Evolutionary conservation across 345 rosid species (phyloP).

Genomic region (Alliaria petiolata): DNA sequence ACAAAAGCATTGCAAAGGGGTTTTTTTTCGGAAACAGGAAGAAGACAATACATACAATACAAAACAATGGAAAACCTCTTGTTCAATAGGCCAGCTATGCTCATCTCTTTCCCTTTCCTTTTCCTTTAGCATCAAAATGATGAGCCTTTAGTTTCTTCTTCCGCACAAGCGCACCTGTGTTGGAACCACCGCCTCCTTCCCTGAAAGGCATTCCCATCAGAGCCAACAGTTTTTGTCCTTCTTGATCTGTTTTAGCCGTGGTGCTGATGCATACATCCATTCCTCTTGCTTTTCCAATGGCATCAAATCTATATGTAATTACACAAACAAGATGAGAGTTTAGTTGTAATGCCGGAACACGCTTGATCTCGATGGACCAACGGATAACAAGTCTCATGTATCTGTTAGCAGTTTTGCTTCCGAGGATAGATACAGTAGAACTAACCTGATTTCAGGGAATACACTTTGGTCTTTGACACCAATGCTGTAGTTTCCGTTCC

Average conservation of each 20-base stretch:
- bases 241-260: slow-evolving; percentile 74
- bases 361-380: background rate
- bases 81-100: background rate
- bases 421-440: background rate
- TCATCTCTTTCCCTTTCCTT: slow-evolving; percentile 54
- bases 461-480: slow-evolving; percentile 83
- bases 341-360: background rate
- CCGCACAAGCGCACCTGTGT: slow-evolving; percentile 16
- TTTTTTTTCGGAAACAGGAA: slow-evolving; percentile 7
- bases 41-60: slow-evolving; percentile 16
- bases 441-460: slow-evolving; percentile 69
- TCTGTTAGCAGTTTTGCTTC: background rate
- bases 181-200: slow-evolving; percentile 52
- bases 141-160: slow-evolving; percentile 86
- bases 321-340: slow-evolving; percentile 3
- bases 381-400: background rate
- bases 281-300: slow-evolving; percentile 68
- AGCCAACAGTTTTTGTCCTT: slow-evolving; percentile 70
- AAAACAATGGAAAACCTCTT: background rate
- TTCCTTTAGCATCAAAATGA: slow-evolving; percentile 68
- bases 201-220: slow-evolving; percentile 97
- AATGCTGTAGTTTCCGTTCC: slow-evolving; percentile 85
- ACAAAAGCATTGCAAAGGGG: slow-evolving; percentile 14
- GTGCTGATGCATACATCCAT: slow-evolving; percentile 94
- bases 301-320: slow-evolving; percentile 37